Conservation (phyloP, 169 alveolate genomes). For the Nephromyces sp. region DNA sequence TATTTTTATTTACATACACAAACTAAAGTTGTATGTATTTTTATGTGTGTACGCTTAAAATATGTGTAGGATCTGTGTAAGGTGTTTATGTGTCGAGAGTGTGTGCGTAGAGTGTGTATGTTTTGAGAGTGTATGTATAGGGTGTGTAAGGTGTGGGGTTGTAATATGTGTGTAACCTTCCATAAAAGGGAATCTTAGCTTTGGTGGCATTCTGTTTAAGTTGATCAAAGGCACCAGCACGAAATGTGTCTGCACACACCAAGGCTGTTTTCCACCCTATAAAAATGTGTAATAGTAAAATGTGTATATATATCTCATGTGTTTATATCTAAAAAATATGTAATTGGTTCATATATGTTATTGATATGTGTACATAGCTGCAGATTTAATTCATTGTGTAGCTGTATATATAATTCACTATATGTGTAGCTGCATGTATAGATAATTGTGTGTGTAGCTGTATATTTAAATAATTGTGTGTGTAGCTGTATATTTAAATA, state of each 20-base stretch:
- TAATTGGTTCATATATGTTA: too few species aligned
- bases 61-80: not conserved
- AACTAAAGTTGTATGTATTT: too few species aligned
- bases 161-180: conserved; percentile 46
- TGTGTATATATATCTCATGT: too few species aligned
- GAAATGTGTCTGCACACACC: conserved; percentile 99
- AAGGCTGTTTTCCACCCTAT: conserved; percentile 93
- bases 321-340: too few species aligned
- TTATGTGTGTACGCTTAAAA: too few species aligned
- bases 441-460: too few species aligned
- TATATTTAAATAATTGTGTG: too few species aligned
- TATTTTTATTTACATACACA: too few species aligned
- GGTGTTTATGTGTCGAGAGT: not conserved
- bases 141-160: not conserved
- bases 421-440: not conserved
- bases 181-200: conserved; percentile 95
- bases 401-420: too few species aligned
- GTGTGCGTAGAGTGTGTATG: not conserved
- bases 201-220: conserved; percentile 98
- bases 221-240: conserved; percentile 99
- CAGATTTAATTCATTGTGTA: too few species aligned
- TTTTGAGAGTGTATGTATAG: not conserved
- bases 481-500: not conserved
- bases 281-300: not conserved
- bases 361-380: too few species aligned